Percentiles rank a stretch among this genome's conserved stretches.
Evolutionary conservation across 352 stramenopile genomes (phyloP).

Genomic region (Globisporangium radiosum): DNA sequence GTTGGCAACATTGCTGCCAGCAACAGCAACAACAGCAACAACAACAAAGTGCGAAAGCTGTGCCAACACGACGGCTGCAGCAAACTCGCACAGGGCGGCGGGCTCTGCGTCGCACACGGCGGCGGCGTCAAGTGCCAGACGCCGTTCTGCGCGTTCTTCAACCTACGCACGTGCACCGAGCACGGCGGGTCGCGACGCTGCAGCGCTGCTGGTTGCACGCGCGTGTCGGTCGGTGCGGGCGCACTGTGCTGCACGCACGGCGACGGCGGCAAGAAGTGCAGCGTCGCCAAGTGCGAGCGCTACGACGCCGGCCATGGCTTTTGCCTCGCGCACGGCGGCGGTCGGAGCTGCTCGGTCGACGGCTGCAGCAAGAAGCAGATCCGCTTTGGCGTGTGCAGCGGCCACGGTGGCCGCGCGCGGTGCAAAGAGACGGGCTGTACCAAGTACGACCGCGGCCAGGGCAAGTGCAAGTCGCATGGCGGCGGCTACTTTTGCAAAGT

Average conservation of each 20-base stretch:
- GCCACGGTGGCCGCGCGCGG: conserved; percentile 60
- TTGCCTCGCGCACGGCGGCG: conserved; percentile 68
- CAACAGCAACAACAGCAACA: background rate
- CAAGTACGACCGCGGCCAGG: conserved; percentile 71
- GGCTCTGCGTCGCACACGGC: conserved; percentile 58
- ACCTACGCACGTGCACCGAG: conserved; percentile 64
- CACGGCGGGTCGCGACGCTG: conserved; percentile 71
- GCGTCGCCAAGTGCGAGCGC: conserved; percentile 64
- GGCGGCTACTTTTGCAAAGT: conserved; percentile 77
- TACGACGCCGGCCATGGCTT: conserved; percentile 60
- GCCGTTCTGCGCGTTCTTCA: conserved; percentile 62
- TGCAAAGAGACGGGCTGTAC: conserved; percentile 72
- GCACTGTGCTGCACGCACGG: conserved; percentile 62
- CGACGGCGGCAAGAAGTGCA: conserved; percentile 62
- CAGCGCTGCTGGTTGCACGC: conserved; percentile 37
- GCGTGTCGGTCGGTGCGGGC: conserved; percentile 38
- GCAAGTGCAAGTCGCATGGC: conserved; percentile 78
- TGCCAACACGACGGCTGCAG: conserved; percentile 44
- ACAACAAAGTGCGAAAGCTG: conserved; percentile 2
- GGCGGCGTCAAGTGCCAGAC: conserved; percentile 68
- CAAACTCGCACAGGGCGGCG: conserved; percentile 59
- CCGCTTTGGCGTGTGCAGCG: conserved; percentile 69
- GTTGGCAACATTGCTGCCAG: background rate
- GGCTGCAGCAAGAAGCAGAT: conserved; percentile 73
- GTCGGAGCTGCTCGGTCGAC: conserved; percentile 44